A percentile compares a stretch with the other conserved stretches of the same genome.
phyloP scores from a whole-genome alignment of 2,329 filamentous ascomycete species.

The Trichoderma sp. region DNA sequence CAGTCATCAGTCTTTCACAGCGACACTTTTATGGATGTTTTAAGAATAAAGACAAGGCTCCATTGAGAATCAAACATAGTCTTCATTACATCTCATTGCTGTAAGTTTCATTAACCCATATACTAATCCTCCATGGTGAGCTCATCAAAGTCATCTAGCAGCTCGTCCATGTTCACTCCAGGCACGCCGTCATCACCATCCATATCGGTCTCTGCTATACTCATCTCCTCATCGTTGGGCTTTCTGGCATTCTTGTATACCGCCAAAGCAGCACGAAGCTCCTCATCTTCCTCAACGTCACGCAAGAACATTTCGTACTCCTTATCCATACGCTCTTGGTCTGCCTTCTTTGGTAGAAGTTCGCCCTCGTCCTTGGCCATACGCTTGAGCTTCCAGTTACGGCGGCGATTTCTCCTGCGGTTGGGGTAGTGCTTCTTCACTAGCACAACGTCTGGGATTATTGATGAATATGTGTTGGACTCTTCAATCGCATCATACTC shows the following conservation, averaged over 20 bases:
- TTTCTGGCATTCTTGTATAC: constrained; percentile 73
- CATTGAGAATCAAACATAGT: neutral
- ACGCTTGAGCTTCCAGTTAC: constrained; percentile 93
- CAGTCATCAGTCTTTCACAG: neutral
- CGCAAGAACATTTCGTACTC: constrained; percentile 98
- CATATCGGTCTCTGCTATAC: constrained; percentile 63
- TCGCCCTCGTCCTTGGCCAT: constrained; percentile 90
- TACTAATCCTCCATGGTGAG: constrained; percentile 51
- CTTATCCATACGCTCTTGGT: constrained; percentile 83
- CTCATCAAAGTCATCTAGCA: constrained; percentile 93
- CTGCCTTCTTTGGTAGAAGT: constrained; percentile 79
- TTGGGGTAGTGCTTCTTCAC: constrained; percentile 96
- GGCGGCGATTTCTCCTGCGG: constrained; percentile 75
- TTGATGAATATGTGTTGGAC: constrained; percentile 72
- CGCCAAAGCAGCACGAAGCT: constrained; percentile 79
- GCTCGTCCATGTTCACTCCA: constrained; percentile 73
- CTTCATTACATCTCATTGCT: constrained; percentile 13
- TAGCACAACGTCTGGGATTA: constrained; percentile 87
- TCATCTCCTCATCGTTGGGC: constrained; percentile 64
- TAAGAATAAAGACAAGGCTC: neutral
- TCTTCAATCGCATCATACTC: constrained; percentile 81
- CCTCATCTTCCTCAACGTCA: constrained; percentile 93
- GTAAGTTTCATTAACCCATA: constrained; percentile 33
- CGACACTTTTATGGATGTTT: neutral
- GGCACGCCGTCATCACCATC: constrained; percentile 65